Evolutionary conservation across 352 stramenopile species (phyloP).

Genomic region (Pythium phragmiticola): DNA sequence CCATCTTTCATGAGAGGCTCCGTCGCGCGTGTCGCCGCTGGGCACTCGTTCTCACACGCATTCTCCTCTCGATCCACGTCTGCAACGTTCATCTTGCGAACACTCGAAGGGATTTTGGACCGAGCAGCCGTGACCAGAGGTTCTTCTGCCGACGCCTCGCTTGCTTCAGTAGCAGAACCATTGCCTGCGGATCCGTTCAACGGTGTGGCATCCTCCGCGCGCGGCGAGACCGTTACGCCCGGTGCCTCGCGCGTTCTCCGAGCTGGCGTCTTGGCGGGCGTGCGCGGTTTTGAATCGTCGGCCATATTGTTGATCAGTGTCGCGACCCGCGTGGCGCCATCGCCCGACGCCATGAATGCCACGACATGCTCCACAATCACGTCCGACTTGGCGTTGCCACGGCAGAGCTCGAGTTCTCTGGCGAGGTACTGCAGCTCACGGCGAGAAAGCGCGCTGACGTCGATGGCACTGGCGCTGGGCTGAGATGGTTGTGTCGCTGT

Average conservation of each 20-base stretch:
- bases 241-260: conserved; percentile 1
- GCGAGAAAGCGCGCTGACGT: conserved; percentile 45
- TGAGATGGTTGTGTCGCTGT: neutral
- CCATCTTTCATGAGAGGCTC: neutral
- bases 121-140: neutral
- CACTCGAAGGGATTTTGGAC: neutral
- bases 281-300: conserved; percentile 10
- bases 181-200: neutral
- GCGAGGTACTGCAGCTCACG: conserved; percentile 65
- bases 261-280: conserved; percentile 11
- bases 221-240: neutral
- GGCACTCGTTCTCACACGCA: neutral
- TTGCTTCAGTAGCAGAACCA: neutral
- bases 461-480: conserved; percentile 9
- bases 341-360: conserved; percentile 37
- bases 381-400: conserved; percentile 67
- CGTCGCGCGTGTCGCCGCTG: neutral
- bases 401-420: conserved; percentile 62
- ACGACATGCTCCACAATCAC: conserved; percentile 51
- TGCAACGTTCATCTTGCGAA: conserved; percentile 12
- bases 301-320: conserved; percentile 21
- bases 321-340: conserved; percentile 42
- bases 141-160: neutral
- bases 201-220: conserved; percentile 5
- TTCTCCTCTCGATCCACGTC: neutral